Base-by-base conservation (phyloP, 805 yeast species). In the Brettanomyces bruxellensis region DNA sequence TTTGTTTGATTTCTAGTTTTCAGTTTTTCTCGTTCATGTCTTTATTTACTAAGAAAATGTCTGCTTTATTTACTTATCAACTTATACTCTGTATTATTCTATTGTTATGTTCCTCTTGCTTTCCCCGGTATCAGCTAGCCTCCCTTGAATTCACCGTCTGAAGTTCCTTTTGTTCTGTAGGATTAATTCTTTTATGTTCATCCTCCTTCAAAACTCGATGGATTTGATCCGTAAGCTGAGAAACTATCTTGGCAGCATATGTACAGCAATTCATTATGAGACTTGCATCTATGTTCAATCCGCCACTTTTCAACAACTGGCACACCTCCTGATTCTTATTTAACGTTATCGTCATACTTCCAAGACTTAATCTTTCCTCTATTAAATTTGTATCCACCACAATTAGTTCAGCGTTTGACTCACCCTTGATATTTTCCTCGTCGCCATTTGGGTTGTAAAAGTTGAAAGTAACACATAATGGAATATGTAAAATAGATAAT, bases 251-350 rank as follows among this genome's bases (percentile, higher is more conserved):
- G 55, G 76, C 78, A 1, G 96, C 93, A 47, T 73, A 68, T 48
- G 75, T 76, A 32, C 85, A 75, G 60, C 93, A 83, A 25, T 80
- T 78, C 70, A 87, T 69, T 43, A 91, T 66, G 25, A 75, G 68
- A 35, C 73, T 58, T 0, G 93, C 87, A 56, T 86, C 90, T 52
- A 91, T 78, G 5, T 90, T 86, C 41, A 86, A 68, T 0, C 96
- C 97, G 44, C 98, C 99, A 32, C 89, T 86, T 59, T 91, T 93
- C 39, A 84, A 75, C 28, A 93, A 72, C 61, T 93, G 99, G 43
- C 95, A 90, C 6, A 93, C 70, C 57, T 93, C 99, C 53, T 91
- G 76, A 60, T 91, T 91, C 55, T 85, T 87, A 62, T 93, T 93
- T 47, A 90, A 66, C 0, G 99, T 88, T 32, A 93, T 78, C 1